A percentile compares a stretch with the other conserved stretches of the same genome.
phyloP scores from a whole-genome alignment of 345 rosid species.

The Brassica incana region DNA sequence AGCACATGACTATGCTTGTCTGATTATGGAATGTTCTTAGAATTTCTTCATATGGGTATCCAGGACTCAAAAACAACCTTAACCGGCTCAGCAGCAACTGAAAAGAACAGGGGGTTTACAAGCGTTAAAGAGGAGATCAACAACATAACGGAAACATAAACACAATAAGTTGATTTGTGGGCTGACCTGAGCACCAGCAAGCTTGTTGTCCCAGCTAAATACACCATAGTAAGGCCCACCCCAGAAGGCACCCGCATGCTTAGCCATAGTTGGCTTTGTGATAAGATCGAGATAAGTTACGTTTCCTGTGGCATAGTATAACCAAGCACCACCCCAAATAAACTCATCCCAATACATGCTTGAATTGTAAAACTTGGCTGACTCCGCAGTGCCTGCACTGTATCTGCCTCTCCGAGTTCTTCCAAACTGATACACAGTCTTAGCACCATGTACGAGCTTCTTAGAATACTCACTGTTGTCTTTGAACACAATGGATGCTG shows the following conservation, averaged over 20 bases:
- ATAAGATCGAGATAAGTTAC: background rate
- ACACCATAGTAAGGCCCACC: background rate
- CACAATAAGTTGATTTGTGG: background rate
- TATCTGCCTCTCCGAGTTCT: constrained; percentile 77
- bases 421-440: constrained; percentile 62
- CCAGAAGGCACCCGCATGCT: background rate
- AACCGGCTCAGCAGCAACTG: background rate
- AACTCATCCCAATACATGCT: background rate
- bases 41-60: background rate
- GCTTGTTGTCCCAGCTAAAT: background rate
- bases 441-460: constrained; percentile 91
- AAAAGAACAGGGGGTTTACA: background rate
- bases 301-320: background rate
- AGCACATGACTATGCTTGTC: background rate
- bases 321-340: background rate
- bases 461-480: constrained; percentile 41
- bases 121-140: background rate
- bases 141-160: background rate
- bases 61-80: background rate
- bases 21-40: background rate
- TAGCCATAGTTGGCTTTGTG: background rate
- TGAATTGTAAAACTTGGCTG: background rate
- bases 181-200: background rate
- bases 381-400: constrained; percentile 40
- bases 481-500: constrained; percentile 93